Base-by-base conservation (phyloP, 2,329 filamentous ascomycete species). In the Trichoderma sp. region DNA sequence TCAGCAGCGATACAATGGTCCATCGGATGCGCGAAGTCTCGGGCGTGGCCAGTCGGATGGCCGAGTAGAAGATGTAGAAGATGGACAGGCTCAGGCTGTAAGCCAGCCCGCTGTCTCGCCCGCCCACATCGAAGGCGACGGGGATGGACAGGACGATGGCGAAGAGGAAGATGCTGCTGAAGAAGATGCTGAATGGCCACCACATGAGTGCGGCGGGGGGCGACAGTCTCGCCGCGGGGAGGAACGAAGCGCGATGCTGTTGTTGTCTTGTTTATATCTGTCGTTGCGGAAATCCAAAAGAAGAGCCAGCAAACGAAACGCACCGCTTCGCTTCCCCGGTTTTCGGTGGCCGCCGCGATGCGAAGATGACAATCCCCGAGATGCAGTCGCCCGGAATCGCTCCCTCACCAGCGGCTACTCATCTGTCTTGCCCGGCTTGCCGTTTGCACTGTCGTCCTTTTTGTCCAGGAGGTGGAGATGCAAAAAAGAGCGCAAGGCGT, bases 81-180 rank as follows among this genome's bases (percentile, higher is more conserved):
- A 88, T 86, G 76, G 95, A 95, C 70, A 98, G 89, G 62, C 93
- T 90, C 69, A 98, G 88, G 80, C 94, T 98, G 85, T 97, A 98
- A 74, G 94, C 95, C 79, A 99, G 87, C 73, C 96, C 96, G 79
- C 94, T 97, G 77, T 96, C 95, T 78, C 94, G 91, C 74, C 96
- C 96, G 80, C 96, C 96, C 79, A 98, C 95, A 89, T 99, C 96
- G 85, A 98, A 98, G 78, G 95, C 93, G 80, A 99, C 91, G 74
- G 96, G 96, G 80, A 99, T 96, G 74, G 94, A 97, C 80, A 98
- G 92, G 80, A 98, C 91, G 82, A 98, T 94, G 83, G 93, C 93
- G 83, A 95, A 88, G 78, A 98, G 90, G 84, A 98, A 98, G 83
- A 93, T 83, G 80, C 91, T 87, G 83, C 93, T 93, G 79, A 93